A percentile compares a stretch with the other conserved stretches of the same genome.
Conservation (phyloP, 768 basidiomycete species). For the Leucocoprinus birnbaumii region DNA sequence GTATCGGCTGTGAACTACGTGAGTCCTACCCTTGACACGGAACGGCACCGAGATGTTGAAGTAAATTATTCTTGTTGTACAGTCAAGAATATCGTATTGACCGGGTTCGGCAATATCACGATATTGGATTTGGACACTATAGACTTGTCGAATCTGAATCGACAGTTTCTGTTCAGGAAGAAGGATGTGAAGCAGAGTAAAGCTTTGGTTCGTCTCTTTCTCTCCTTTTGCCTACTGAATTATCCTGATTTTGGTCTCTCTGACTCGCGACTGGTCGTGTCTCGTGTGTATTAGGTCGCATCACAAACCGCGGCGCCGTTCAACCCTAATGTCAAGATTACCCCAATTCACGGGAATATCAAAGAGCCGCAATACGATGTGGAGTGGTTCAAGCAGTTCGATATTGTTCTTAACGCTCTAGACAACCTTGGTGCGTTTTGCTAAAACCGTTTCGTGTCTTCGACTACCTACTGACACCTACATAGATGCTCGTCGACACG, state of each 20-base stretch:
- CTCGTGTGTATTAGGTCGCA: constrained; percentile 58
- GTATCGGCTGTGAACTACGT: constrained; percentile 97
- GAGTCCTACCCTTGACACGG: constrained; percentile 25
- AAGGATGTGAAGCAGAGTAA: constrained; percentile 98
- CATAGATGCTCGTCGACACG: constrained; percentile 88
- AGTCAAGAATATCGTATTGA: constrained; percentile 96
- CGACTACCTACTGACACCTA: background rate
- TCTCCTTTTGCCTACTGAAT: background rate
- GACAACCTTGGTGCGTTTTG: constrained; percentile 82
- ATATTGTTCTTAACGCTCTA: constrained; percentile 91
- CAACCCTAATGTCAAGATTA: constrained; percentile 85
- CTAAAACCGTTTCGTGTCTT: background rate
- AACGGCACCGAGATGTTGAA: background rate
- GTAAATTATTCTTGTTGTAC: constrained; percentile 1
- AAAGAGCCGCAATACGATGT: constrained; percentile 90
- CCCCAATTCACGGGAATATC: constrained; percentile 92
- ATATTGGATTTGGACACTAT: constrained; percentile 97
- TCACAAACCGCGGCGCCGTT: constrained; percentile 80
- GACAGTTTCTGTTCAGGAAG: constrained; percentile 95
- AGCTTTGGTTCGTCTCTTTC: constrained; percentile 59
- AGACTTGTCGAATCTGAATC: constrained; percentile 95
- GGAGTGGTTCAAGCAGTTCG: constrained; percentile 87
- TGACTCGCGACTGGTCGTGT: no score
- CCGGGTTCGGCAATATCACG: constrained; percentile 91
- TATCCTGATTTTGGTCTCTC: no score